These are phyloP conservation scores for Colletotrichum lentis DNA, from an alignment of 2,329 filamentous ascomycete species.

Conservation along the genomic window DNA sequence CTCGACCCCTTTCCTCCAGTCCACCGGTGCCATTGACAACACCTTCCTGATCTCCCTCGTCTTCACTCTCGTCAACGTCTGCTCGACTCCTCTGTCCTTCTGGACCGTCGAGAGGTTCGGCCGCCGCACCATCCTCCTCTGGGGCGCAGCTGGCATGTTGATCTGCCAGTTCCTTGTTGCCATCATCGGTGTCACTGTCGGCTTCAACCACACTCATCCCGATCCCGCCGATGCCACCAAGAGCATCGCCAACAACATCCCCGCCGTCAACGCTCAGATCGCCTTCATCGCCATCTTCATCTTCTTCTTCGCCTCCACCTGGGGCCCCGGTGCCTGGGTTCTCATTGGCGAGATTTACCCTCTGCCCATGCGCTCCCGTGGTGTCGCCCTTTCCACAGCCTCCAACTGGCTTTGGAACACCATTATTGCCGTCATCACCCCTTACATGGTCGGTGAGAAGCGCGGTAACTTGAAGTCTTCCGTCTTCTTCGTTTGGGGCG, in stretches of 20 bases:
- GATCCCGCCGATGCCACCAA: constrained; percentile 52
- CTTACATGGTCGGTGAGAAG: constrained; percentile 70
- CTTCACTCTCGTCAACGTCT: constrained; percentile 88
- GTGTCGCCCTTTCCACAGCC: constrained; percentile 85
- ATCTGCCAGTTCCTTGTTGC: constrained; percentile 87
- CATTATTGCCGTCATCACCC: constrained; percentile 74
- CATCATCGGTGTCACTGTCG: constrained; percentile 73
- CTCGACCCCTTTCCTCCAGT: constrained; percentile 84
- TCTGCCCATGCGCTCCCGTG: constrained; percentile 85
- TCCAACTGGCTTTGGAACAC: constrained; percentile 95
- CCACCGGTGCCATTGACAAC: constrained; percentile 77
- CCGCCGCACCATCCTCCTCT: constrained; percentile 80
- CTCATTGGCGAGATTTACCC: constrained; percentile 92
- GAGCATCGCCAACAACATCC: constrained; percentile 60
- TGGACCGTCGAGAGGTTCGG: constrained; percentile 84
- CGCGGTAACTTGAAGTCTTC: constrained; percentile 72
- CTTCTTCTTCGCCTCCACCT: constrained; percentile 90
- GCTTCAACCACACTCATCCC: constrained; percentile 59
- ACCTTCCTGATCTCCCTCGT: constrained; percentile 84
- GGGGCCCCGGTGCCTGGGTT: constrained; percentile 83
- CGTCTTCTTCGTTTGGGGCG: constrained; percentile 81
- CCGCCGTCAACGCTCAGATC: constrained; percentile 75
- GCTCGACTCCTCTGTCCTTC: constrained; percentile 86
- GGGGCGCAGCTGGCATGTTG: constrained; percentile 82
- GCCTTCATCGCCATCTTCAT: constrained; percentile 92